Base-by-base conservation (phyloP, 345 rosid genomes). In the Barbarea vulgaris region DNA sequence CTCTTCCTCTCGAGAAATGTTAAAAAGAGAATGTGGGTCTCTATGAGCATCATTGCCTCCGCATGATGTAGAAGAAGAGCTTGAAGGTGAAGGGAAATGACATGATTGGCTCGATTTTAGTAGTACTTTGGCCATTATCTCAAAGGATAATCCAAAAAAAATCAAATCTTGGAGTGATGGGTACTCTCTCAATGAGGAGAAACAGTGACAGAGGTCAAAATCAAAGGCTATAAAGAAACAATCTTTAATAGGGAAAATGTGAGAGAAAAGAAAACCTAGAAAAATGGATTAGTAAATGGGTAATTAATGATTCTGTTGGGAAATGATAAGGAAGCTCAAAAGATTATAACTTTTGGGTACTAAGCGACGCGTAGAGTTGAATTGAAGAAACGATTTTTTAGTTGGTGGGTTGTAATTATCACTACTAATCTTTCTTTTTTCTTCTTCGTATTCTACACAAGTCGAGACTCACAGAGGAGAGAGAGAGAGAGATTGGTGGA, bases 51-150 rank as follows among this genome's bases (percentile, higher is more conserved):
- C 87, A 89, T 83, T 75, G 77, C 54, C 72, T 17, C 67, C 84
- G 77, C 81, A 85, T 74, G 88, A 82, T 53, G 91, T 58, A 10
- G 96, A 81, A 34, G 88, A 80, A 50, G 93, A 84, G 85, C 98
- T 93, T 91, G 97, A 81, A 76, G 97, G 79, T 72, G 93, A 93
- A 88, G 98, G 83, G 87, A 91, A 93, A 70, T 85, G 88, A 82
- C 91, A 87, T 70, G 89, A 87, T 74, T 87, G 91, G 70, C 80
- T 86, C 31, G 89, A 83, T 78, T 84, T 89, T 52, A 89, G 80
- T 34, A 93, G 77, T 52, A 93, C 91, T 69, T 87, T 93, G 42
- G 97, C 88, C 98, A 93, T 91, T 24, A 14, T 51, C 22, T 58
- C 33, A 25, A 75, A 67, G 67, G 79, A 75, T 67, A 75, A 70